Conservation (phyloP, 495 filamentous ascomycete species). For the Neurospora sp. region DNA sequence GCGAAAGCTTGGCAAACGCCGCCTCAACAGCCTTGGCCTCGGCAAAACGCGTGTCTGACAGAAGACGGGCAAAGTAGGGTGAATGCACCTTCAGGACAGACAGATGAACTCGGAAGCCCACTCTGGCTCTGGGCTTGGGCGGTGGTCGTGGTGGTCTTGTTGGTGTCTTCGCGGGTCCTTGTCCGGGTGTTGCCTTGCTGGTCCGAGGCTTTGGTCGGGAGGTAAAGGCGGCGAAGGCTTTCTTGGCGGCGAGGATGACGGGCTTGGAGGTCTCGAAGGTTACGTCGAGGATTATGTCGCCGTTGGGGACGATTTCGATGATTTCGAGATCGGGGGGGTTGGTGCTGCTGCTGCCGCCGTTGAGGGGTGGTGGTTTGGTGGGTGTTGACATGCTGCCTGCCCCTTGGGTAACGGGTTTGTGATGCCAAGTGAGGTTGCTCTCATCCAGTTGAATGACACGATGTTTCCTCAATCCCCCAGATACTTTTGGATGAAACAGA, state of each 20-base stretch:
- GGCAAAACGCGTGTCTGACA: slow-evolving; percentile 38
- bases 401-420: background rate
- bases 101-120: slow-evolving; percentile 30
- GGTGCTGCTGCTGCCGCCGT: background rate
- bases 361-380: background rate
- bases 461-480: no score
- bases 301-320: slow-evolving; percentile 36
- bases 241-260: background rate
- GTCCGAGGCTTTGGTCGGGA: background rate
- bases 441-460: no score
- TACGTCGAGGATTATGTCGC: slow-evolving; percentile 47
- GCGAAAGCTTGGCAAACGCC: slow-evolving; percentile 30
- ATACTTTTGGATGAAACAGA: no score
- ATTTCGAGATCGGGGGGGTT: slow-evolving; percentile 12
- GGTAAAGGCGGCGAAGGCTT: background rate
- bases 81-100: slow-evolving; percentile 37
- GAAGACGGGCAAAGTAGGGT: slow-evolving; percentile 48
- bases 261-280: slow-evolving; percentile 39
- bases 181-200: background rate
- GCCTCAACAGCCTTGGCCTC: slow-evolving; percentile 39
- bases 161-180: slow-evolving; percentile 12
- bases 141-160: slow-evolving; percentile 12
- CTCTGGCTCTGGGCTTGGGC: slow-evolving; percentile 21
- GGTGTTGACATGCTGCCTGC: background rate
- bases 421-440: no score